phyloP scores from a whole-genome alignment of 805 yeast genomes.

The Starmera dryadoides region DNA sequence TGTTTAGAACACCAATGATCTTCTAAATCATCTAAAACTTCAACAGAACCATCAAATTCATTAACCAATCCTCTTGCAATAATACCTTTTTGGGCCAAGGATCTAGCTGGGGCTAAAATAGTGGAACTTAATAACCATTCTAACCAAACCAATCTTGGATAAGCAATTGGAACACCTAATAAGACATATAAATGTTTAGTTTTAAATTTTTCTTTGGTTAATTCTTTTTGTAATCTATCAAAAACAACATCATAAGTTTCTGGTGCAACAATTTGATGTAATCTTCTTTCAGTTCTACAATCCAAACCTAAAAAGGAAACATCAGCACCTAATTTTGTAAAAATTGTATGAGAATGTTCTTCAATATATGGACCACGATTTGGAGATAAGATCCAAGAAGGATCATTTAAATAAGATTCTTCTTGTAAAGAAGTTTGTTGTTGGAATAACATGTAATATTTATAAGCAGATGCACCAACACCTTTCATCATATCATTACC shows the following conservation, averaged over 20 bases:
- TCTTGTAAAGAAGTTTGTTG: conserved; percentile 59
- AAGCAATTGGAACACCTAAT: conserved; percentile 92
- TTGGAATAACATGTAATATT: conserved; percentile 86
- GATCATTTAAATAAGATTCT: conserved; percentile 31
- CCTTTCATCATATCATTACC: conserved; percentile 54
- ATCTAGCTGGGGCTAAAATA: conserved; percentile 56
- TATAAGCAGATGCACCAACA: conserved; percentile 74
- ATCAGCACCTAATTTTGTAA: conserved; percentile 66
- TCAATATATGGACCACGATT: conserved; percentile 61
- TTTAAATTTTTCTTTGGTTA: conserved; percentile 39
- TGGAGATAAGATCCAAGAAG: conserved; percentile 57
- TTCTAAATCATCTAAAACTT: conserved; percentile 84
- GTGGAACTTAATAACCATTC: conserved; percentile 66
- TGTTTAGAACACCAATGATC: conserved; percentile 94
- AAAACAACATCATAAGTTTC: conserved; percentile 58
- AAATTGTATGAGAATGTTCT: conserved; percentile 60
- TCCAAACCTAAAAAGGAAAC: conserved; percentile 76
- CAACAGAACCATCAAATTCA: conserved; percentile 88
- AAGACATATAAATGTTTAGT: conserved; percentile 73
- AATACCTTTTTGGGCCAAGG: conserved; percentile 52
- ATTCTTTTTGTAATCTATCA: conserved; percentile 48
- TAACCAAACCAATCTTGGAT: conserved; percentile 89
- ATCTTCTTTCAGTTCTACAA: conserved; percentile 85
- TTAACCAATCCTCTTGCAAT: conserved; percentile 71
- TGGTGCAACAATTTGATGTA: conserved; percentile 45